A percentile compares a stretch with the other conserved stretches of the same genome.
Evolutionary conservation across 495 filamentous ascomycete genomes (phyloP).

Genomic region (Podospora comata): DNA sequence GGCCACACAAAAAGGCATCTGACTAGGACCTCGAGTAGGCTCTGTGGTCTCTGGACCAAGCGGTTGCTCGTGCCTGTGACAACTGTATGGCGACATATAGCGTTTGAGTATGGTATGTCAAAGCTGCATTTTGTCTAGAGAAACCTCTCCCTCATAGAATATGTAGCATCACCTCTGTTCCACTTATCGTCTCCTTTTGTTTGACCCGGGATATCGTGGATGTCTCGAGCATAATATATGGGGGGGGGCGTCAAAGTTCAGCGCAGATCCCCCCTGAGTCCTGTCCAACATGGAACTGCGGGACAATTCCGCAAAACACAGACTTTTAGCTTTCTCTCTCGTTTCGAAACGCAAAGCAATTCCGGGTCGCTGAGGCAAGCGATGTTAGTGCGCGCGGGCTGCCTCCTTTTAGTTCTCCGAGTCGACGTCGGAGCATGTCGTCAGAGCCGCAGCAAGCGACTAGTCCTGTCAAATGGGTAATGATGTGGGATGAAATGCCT

Average conservation of each 20-base stretch:
- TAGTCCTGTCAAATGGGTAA: neutral
- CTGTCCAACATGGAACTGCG: neutral
- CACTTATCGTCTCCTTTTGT: neutral
- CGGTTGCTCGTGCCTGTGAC: neutral
- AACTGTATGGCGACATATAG: neutral
- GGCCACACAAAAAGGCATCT: slow-evolving; percentile 3
- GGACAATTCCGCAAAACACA: neutral
- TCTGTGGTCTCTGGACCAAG: neutral
- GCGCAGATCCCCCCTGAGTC: neutral
- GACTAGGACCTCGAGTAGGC: neutral
- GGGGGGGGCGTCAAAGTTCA: neutral
- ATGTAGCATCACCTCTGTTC: neutral
- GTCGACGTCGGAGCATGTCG: neutral
- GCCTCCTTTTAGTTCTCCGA: neutral
- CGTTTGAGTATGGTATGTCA: neutral
- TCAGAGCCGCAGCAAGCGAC: neutral
- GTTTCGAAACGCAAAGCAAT: no score
- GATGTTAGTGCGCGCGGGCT: neutral
- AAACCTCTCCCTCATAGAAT: neutral
- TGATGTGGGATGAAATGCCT: neutral
- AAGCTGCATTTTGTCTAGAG: neutral
- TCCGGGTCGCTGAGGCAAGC: neutral
- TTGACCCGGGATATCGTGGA: neutral
- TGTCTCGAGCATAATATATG: neutral
- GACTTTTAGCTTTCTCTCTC: neutral